Evolutionary conservation across 352 stramenopile genomes (phyloP), one percentile per base, ranked within the genome.

Genomic region (Pythium pyrilobum): DNA sequence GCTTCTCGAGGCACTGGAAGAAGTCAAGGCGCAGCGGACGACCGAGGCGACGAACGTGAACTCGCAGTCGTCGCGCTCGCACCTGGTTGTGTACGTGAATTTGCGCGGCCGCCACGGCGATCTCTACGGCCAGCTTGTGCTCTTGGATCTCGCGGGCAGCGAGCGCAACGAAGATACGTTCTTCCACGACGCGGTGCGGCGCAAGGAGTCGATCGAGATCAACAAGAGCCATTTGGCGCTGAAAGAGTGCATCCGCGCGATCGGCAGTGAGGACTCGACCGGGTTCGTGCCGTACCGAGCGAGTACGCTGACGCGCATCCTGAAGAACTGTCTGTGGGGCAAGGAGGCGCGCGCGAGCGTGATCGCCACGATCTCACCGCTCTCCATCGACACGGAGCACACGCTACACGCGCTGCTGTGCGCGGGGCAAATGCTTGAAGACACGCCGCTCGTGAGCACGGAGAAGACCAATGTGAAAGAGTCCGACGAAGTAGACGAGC

Each of bases 1-100:
- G 8, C 51, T 96, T 1, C 31, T 93, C 2, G 63, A 77, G 6
- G 59, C 82, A 9, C 73, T 96, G 2, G 64, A 81, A 23, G 49
- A 67, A 9, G 81, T 87, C 13, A 89, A 94, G 56, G 51, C 59
- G n/a, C 60, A 81, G 37, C 79, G 87, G 16, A 72, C 84, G 4
- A 96, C 85, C 0, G 82, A 94, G 36, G 70, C 79, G n/a, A 96
- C 79, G 21, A 66, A 62, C 27, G 74, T 92, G 31, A 91, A 94
- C 53, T 72, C 66, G n/a, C 74, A 86, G 49, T 88, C 73, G 8
- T 90, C 75, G 21, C 70, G 81, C 8, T 89, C 77, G 24, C 81
- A 92, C 45, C 59, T 89, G 18, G 74, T 85, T 20, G 84, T 77
- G 45, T 85, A 82, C 62, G 44, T 89, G 27, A 81, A 85, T 27